Base-by-base conservation (phyloP, 169 alveolate genomes). In the Plasmodium yoelii region DNA sequence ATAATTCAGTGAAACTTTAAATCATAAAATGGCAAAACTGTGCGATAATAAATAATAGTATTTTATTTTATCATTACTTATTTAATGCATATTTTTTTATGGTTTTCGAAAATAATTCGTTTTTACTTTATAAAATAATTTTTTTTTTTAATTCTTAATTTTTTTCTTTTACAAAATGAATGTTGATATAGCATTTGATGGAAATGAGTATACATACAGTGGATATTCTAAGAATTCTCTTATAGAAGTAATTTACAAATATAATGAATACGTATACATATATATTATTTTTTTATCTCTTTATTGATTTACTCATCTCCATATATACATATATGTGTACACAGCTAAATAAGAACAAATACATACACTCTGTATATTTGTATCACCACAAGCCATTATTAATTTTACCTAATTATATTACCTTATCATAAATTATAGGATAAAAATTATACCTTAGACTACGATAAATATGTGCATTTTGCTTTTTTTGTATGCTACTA, bases 161-260 rank as follows among this genome's bases (percentile, higher is more conserved):
- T 51, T 46, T 15, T 24, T 5, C 9, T 28, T 15, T 53, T 9
- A 46, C 72, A 82, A 82, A 15, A 82, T 82, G 90, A 82, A 82
- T 53, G 61, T 82, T 24, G 90, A 82, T 22, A 67, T 82, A 34
- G 90, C 80, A 12, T 82, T 68, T 24, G 90, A 61, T 71, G 90
- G 90, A 60, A 82, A 82, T 82, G 90, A 82, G 53, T 82, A 82
- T 46, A 82, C 90, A 28, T 60, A 82, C 72, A 82, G 90, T 47
- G 90, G 90, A 63, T 82, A 67, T 60, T 82, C 90, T 59, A 82
- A 82, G 49, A 82, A 82, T 67, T 82, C 90, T 28, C 90, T 53
- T 19, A 68, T 82, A 55, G 90, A 82, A 60, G 90, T 82, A 63
- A 68, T n/a, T 18, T 63, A 7, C 44, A 26, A 59, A 19, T 13